Evolutionary conservation across 108 stramenopile genomes (phyloP), one percentile per base, ranked within the genome.

Genomic region (Poteriospumella lacustris): DNA sequence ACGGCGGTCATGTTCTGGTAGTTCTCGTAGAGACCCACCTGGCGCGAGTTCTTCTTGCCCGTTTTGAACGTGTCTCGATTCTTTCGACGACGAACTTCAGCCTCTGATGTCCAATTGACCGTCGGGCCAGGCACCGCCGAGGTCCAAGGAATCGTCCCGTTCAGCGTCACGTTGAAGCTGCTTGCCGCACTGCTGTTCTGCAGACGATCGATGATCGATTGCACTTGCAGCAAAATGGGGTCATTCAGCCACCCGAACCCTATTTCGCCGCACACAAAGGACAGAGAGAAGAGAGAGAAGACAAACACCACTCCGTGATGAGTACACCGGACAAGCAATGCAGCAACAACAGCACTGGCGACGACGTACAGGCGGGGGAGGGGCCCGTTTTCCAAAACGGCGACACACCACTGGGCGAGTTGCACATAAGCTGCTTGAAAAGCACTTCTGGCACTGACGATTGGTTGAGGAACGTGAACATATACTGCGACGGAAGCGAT

Each of bases 211-310:
- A 73, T 44, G 9, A 73, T 12, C 28, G 3, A 12, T 33, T 42
- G 29, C 24, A 73, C 70, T 24, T 73, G 31, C 3, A 73, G 29
- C 43, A 73, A 26, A 3, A 73, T 42, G 24, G 70, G 43, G 36
- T 73, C 70, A 38, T 73, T 73, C 19, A 73, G 70, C 70, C 70
- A 73, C 38, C 70, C 70, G 24, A 73, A 73, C 43, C 47, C n/a
- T n/a, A n/a, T n/a, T n/a, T n/a, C n/a, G n/a, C n/a, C n/a, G n/a
- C n/a, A n/a, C n/a, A n/a, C n/a, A n/a, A n/a, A n/a, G n/a, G n/a
- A n/a, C n/a, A n/a, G n/a, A n/a, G n/a, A n/a, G n/a, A n/a, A n/a
- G n/a, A n/a, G n/a, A n/a, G n/a, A n/a, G n/a, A n/a, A n/a, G n/a
- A n/a, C n/a, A n/a, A n/a, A n/a, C n/a, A n/a, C n/a, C n/a, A n/a